These are phyloP conservation scores for Fusarium praegraminearum DNA, from an alignment of 2,329 filamentous ascomycete genomes.

Conservation along the genomic window DNA sequence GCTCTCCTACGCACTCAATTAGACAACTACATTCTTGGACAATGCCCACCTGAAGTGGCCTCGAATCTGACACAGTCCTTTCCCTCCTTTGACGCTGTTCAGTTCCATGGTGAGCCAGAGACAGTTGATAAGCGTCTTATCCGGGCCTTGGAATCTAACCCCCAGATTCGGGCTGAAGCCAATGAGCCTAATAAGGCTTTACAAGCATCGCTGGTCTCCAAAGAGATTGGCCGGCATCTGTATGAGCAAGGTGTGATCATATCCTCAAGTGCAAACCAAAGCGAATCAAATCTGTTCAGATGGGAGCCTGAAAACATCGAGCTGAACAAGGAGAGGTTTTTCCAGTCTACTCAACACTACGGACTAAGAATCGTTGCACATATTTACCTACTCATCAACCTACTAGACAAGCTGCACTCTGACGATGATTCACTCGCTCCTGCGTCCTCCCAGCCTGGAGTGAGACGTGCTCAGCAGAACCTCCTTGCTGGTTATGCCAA, in stretches of 20 bases:
- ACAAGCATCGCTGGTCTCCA: slow-evolving; percentile 79
- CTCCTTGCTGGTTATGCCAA: slow-evolving; percentile 86
- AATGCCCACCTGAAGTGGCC: slow-evolving; percentile 65
- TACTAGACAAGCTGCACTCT: slow-evolving; percentile 70
- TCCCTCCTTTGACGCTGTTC: slow-evolving; percentile 72
- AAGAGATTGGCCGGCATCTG: slow-evolving; percentile 68
- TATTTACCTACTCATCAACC: slow-evolving; percentile 71
- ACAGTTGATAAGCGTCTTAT: slow-evolving; percentile 70
- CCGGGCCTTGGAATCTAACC: slow-evolving; percentile 67
- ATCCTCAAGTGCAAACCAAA: slow-evolving; percentile 43
- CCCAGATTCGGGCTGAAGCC: slow-evolving; percentile 68
- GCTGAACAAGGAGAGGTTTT: slow-evolving; percentile 61
- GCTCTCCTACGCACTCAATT: slow-evolving; percentile 85
- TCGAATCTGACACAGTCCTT: slow-evolving; percentile 69
- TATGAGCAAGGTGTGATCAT: slow-evolving; percentile 67
- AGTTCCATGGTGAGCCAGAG: slow-evolving; percentile 69
- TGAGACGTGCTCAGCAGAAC: slow-evolving; percentile 72
- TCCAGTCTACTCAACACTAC: slow-evolving; percentile 69
- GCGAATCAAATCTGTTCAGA: slow-evolving; percentile 48
- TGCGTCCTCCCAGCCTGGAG: slow-evolving; percentile 34
- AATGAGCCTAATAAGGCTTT: slow-evolving; percentile 77
- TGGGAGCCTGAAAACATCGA: slow-evolving; percentile 46
- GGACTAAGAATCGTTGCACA: slow-evolving; percentile 77
- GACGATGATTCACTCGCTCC: slow-evolving; percentile 30
- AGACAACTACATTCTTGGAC: slow-evolving; percentile 73